A percentile compares a stretch with the other conserved stretches of the same genome.
Conservation (phyloP, 352 stramenopile species). For the Phytophthora hibernalis region DNA sequence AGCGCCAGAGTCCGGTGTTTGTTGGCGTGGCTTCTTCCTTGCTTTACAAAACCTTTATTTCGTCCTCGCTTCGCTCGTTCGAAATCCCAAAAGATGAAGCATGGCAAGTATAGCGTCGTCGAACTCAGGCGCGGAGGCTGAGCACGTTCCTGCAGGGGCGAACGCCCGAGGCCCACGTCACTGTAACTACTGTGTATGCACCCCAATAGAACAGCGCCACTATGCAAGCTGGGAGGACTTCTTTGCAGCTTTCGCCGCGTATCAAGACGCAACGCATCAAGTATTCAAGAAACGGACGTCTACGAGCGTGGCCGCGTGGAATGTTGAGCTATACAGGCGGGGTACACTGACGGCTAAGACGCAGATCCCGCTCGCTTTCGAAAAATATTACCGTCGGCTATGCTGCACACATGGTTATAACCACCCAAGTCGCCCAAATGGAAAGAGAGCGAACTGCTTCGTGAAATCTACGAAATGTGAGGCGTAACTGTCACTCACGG, state of each 20-base stretch:
- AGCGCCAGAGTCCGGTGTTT: too few species aligned
- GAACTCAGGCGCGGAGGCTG: too few species aligned
- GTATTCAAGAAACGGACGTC: background rate
- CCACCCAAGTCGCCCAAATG: background rate
- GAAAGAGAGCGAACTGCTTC: conserved; percentile 5
- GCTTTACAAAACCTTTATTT: too few species aligned
- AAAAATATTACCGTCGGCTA: conserved; percentile 3
- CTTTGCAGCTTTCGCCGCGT: background rate
- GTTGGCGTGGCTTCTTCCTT: too few species aligned
- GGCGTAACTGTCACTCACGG: background rate
- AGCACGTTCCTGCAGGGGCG: too few species aligned
- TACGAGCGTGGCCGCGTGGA: background rate
- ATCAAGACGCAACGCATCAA: background rate
- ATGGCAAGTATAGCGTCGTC: too few species aligned
- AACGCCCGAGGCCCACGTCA: background rate
- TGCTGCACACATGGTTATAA: conserved; percentile 8
- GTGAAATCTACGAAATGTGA: conserved; percentile 8
- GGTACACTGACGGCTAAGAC: background rate
- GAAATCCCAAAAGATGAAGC: too few species aligned
- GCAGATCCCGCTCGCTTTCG: background rate
- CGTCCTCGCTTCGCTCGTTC: too few species aligned
- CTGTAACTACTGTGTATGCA: background rate
- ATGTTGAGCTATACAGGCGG: background rate
- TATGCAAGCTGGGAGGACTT: background rate
- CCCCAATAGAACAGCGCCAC: background rate